These are phyloP conservation scores for Pythium aristosporum DNA, from an alignment of 352 stramenopile species.

Conservation along the genomic window DNA sequence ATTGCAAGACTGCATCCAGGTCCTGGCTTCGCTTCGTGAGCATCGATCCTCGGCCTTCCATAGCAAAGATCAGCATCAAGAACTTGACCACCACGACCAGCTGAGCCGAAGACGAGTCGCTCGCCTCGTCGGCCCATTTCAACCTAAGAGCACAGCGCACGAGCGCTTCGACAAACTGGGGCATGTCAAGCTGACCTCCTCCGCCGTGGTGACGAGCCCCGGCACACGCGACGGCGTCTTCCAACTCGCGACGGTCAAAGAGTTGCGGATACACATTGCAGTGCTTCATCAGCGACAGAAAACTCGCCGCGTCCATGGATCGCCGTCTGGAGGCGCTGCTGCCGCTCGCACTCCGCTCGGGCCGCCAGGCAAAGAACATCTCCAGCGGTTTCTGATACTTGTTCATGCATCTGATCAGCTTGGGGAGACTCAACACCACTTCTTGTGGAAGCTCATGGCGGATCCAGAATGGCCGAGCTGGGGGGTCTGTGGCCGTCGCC, in stretches of 20 bases:
- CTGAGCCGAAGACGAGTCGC: neutral
- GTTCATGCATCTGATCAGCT: slow-evolving; percentile 24
- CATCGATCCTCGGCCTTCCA: slow-evolving; percentile 66
- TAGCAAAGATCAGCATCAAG: slow-evolving; percentile 75
- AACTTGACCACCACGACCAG: slow-evolving; percentile 54
- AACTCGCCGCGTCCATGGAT: slow-evolving; percentile 29
- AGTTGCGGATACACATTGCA: slow-evolving; percentile 56
- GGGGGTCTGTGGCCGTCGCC: neutral
- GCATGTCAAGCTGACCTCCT: slow-evolving; percentile 41
- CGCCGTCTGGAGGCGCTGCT: neutral
- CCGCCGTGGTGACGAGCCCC: slow-evolving; percentile 21
- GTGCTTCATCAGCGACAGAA: slow-evolving; percentile 55
- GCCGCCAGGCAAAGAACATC: slow-evolving; percentile 23
- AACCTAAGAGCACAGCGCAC: slow-evolving; percentile 47
- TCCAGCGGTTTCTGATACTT: slow-evolving; percentile 26
- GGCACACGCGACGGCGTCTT: slow-evolving; percentile 34
- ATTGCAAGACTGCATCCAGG: slow-evolving; percentile 47
- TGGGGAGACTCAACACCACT: slow-evolving; percentile 10
- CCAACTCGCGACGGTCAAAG: slow-evolving; percentile 52
- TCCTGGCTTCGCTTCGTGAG: slow-evolving; percentile 59
- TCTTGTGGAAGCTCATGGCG: slow-evolving; percentile 11
- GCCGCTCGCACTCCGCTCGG: neutral
- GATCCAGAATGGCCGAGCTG: slow-evolving; percentile 17
- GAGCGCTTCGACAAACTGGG: slow-evolving; percentile 63
- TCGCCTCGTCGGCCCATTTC: slow-evolving; percentile 38